A percentile compares a stretch with the other conserved stretches of the same genome.
These are phyloP conservation scores for Phytophthora quininea DNA, from an alignment of 352 stramenopile genomes.

Conservation along the genomic window DNA sequence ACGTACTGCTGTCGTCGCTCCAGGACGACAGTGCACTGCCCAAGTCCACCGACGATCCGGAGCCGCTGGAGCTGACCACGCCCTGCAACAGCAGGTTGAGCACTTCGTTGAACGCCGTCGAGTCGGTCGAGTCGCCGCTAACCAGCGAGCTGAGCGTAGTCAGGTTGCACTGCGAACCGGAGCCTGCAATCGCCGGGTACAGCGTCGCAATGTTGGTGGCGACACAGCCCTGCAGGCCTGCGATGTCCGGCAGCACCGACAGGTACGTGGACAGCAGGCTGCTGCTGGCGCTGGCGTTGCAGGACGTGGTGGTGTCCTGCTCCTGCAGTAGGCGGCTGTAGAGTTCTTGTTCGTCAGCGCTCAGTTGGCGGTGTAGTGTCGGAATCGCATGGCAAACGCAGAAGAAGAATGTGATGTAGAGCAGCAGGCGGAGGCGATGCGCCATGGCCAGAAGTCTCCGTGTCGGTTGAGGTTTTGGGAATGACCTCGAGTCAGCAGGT, in stretches of 20 bases:
- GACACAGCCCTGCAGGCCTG: conserved; percentile 52
- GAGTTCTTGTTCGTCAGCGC: conserved; percentile 19
- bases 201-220: conserved; percentile 57
- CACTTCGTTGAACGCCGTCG: conserved; percentile 49
- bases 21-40: conserved; percentile 40
- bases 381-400: neutral
- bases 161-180: conserved; percentile 51
- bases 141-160: conserved; percentile 55
- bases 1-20: conserved; percentile 46
- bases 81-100: conserved; percentile 45
- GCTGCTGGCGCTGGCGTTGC: conserved; percentile 44
- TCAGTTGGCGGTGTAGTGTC: conserved; percentile 20
- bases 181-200: conserved; percentile 38
- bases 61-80: conserved; percentile 28
- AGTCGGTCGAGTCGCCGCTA: conserved; percentile 26
- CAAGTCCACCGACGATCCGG: conserved; percentile 28
- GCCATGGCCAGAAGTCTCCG: conserved; percentile 2
- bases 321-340: conserved; percentile 29
- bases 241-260: conserved; percentile 46
- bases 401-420: conserved; percentile 6
- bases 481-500: neutral
- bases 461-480: neutral
- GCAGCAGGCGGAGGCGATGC: conserved; percentile 13
- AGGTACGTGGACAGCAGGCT: conserved; percentile 55
- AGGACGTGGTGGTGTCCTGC: conserved; percentile 40